Base-by-base conservation (phyloP, 768 basidiomycete genomes). In the Xerocomus spinulosus region DNA sequence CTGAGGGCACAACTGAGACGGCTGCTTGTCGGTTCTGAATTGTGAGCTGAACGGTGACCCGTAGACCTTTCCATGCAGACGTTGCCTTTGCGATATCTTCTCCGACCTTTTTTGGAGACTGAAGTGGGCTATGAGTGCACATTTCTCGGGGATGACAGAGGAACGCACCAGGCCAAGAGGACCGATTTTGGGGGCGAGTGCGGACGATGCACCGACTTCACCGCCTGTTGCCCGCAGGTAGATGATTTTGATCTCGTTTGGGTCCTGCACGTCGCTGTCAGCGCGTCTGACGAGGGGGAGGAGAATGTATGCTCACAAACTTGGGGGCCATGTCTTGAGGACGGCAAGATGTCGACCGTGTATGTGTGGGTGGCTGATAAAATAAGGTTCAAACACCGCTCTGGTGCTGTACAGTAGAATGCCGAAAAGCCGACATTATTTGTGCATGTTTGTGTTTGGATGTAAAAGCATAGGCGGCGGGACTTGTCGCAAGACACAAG, bases 71-170 rank as follows among this genome's bases (percentile, higher is more conserved):
- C 96, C 96, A 99, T 68, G 85, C 85, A 40, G 84, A 81, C 51
- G 96, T 99, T 49, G 95, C 95, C 72, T 99, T 99, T 62, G 96
- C 96, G 68, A 99, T 99, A 75, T 99, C 96, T 91, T 99, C 96
- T 74, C 96, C 96, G 73, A 99, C 96, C 78, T 98, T 98, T 79
- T 99, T 99, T 61, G 96, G 96, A 50, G 96, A 97, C 96, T 98
- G 59, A 42, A 48, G 20, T 20, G 4, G 2, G 32, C 42, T 29
- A 28, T 66, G 48, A 65, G 56, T 26, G 49, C 26, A 46, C 33
- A 30, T 29, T 1, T 14, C 33, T 4, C 30, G 39, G 21, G 20
- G 10, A 21, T 6, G 26, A 30, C 1, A 21, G 37, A 38, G 26
- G 3, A 3, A 73, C 93, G 63, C 68, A 98, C 95, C 69, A 99